These are phyloP conservation scores for Yamadazyma sp. DNA, from an alignment of 805 yeast species.

Conservation along the genomic window DNA sequence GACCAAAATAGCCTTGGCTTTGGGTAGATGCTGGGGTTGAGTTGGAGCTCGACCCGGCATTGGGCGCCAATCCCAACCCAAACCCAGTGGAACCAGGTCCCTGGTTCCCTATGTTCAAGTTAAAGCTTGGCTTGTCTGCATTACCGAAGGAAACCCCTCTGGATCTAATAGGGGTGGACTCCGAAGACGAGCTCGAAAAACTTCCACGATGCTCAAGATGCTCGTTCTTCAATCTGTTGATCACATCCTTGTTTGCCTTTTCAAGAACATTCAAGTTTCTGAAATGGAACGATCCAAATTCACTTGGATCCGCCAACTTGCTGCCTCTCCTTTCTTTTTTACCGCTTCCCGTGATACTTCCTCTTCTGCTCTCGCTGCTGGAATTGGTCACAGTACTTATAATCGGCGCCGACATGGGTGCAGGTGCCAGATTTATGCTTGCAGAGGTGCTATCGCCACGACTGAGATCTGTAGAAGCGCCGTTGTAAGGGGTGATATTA, in stretches of 20 bases:
- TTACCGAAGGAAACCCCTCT: conserved; percentile 33
- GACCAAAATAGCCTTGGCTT: conserved; percentile 11
- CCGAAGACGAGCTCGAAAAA: conserved; percentile 50
- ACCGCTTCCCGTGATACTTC: conserved; percentile 10
- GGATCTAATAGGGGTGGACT: conserved; percentile 38
- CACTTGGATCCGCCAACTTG: conserved; percentile 66
- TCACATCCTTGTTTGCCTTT: conserved; percentile 90
- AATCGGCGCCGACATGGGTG: conserved; percentile 16
- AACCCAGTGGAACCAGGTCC: conserved; percentile 5
- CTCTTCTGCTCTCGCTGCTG: conserved; percentile 14
- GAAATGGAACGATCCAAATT: conserved; percentile 92
- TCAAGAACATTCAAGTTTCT: conserved; percentile 88
- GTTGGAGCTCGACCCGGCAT: conserved; percentile 4
- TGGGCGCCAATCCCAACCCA: conserved; percentile 2
- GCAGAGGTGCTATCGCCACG: conserved; percentile 10
- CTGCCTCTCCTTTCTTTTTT: conserved; percentile 71
- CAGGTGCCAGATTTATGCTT: conserved; percentile 19
- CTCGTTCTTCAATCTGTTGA: conserved; percentile 81
- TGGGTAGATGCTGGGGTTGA: conserved; percentile 4
- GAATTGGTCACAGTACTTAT: neutral
- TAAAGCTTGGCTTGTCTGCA: conserved; percentile 12
- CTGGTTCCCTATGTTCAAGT: conserved; percentile 15
- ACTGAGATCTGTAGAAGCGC: conserved; percentile 7
- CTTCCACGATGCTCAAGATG: conserved; percentile 63
- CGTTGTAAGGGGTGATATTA: too few species aligned